Evolutionary conservation across 441 rosid genomes (phyloP).

Genomic region (Euphorbia celastroides): DNA sequence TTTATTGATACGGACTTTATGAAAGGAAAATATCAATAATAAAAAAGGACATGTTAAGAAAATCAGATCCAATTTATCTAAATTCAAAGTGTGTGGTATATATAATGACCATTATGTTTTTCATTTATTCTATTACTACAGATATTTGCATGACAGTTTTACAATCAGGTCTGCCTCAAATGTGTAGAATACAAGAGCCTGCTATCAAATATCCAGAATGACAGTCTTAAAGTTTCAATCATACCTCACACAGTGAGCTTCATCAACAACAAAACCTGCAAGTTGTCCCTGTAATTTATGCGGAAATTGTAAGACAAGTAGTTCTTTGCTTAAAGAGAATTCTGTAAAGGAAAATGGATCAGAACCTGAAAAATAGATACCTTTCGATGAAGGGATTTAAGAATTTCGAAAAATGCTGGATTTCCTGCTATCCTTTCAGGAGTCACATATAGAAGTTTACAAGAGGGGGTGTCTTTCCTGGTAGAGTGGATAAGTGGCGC

Average conservation of each 20-base stretch:
- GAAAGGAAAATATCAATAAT: not conserved
- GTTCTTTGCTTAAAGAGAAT: constrained; percentile 6
- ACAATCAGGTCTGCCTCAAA: not conserved
- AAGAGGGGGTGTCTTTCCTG: constrained; percentile 67
- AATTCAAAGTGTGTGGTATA: not conserved
- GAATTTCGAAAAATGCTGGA: constrained; percentile 50
- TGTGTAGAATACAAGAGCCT: not conserved
- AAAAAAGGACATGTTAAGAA: not conserved
- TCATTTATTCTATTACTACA: not conserved
- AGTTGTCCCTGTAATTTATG: constrained; percentile 50
- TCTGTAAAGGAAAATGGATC: not conserved
- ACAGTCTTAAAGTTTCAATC: not conserved
- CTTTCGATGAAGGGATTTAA: constrained; percentile 64
- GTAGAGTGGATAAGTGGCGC: constrained; percentile 19
- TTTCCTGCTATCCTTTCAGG: constrained; percentile 88
- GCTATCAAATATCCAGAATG: not conserved
- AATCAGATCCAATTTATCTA: not conserved
- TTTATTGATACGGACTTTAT: not conserved
- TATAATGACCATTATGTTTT: not conserved
- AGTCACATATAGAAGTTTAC: constrained; percentile 88
- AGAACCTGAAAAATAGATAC: constrained; percentile 23
- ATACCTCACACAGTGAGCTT: constrained; percentile 95
- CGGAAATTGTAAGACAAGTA: constrained; percentile 1
- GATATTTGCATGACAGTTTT: not conserved
- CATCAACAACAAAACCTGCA: constrained; percentile 88